These are phyloP conservation scores for Teunomyces lycoperdinae DNA, from an alignment of 805 yeast species.

Conservation along the genomic window DNA sequence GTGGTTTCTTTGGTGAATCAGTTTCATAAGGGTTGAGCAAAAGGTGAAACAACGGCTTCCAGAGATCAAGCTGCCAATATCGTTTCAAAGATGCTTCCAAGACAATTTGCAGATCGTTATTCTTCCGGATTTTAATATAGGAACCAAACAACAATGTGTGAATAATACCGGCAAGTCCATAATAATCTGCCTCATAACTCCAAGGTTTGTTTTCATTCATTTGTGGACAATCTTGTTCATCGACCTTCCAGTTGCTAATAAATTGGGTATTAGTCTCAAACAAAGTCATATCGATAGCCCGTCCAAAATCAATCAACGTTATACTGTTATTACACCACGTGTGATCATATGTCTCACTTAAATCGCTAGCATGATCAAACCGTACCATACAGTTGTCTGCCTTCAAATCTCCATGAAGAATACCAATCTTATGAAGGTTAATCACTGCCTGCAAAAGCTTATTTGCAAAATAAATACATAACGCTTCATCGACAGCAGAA, in stretches of 20 bases:
- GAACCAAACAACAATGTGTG: conserved; percentile 74
- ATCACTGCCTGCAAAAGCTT: conserved; percentile 62
- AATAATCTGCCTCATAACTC: conserved; percentile 81
- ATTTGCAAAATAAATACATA: conserved; percentile 60
- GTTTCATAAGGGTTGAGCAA: conserved; percentile 56
- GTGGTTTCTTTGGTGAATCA: conserved; percentile 34
- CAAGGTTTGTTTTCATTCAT: conserved; percentile 60
- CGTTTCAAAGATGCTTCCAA: conserved; percentile 54
- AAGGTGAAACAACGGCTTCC: conserved; percentile 64
- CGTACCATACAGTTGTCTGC: conserved; percentile 84
- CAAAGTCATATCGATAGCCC: conserved; percentile 68
- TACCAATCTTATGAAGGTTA: conserved; percentile 58
- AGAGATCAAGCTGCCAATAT: conserved; percentile 71
- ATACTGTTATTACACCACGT: conserved; percentile 57
- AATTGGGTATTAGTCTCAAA: conserved; percentile 51
- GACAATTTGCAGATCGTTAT: conserved; percentile 15
- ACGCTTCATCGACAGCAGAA: conserved; percentile 51
- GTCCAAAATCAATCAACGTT: conserved; percentile 75
- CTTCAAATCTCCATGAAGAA: conserved; percentile 82
- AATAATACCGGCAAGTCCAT: conserved; percentile 72
- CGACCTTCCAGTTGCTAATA: conserved; percentile 56
- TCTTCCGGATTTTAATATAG: conserved; percentile 44
- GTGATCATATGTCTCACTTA: conserved; percentile 23
- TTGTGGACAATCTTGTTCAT: conserved; percentile 71
- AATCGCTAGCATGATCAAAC: conserved; percentile 23